phyloP scores from a whole-genome alignment of 805 yeast genomes.

The Candida endomychidarum region DNA sequence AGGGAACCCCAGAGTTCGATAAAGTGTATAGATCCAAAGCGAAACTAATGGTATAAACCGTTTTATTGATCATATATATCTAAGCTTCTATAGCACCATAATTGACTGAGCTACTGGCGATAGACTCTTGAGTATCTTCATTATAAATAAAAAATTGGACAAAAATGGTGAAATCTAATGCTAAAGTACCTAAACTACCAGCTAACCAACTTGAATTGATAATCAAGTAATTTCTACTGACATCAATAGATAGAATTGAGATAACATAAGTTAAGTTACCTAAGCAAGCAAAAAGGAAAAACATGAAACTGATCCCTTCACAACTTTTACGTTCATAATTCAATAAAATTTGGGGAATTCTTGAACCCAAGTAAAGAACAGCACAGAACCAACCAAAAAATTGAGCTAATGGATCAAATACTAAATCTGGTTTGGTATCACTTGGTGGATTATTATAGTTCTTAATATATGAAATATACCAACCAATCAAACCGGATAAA shows the following conservation, averaged over 20 bases:
- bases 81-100: constrained; percentile 12
- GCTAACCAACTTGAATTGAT: constrained; percentile 91
- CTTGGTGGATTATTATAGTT: constrained; percentile 40
- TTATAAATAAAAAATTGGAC: constrained; percentile 81
- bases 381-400: constrained; percentile 84
- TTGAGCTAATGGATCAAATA: constrained; percentile 79
- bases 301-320: constrained; percentile 92
- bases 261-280: constrained; percentile 91
- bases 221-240: constrained; percentile 65
- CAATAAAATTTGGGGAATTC: constrained; percentile 87
- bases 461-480: constrained; percentile 66
- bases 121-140: constrained; percentile 25
- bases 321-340: constrained; percentile 87
- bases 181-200: constrained; percentile 86
- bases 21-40: neutral
- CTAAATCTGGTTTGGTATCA: constrained; percentile 42
- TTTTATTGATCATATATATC: neutral
- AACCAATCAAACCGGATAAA: constrained; percentile 80
- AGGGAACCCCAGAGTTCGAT: neutral
- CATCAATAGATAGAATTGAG: constrained; percentile 75
- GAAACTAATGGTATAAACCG: neutral
- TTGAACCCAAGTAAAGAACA: constrained; percentile 73
- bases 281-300: constrained; percentile 90
- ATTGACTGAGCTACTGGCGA: neutral
- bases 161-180: constrained; percentile 80